A percentile compares a stretch with the other conserved stretches of the same genome.
phyloP scores from a whole-genome alignment of 2,329 filamentous ascomycete species.

The Dryadomyces quercus-mongolicae region DNA sequence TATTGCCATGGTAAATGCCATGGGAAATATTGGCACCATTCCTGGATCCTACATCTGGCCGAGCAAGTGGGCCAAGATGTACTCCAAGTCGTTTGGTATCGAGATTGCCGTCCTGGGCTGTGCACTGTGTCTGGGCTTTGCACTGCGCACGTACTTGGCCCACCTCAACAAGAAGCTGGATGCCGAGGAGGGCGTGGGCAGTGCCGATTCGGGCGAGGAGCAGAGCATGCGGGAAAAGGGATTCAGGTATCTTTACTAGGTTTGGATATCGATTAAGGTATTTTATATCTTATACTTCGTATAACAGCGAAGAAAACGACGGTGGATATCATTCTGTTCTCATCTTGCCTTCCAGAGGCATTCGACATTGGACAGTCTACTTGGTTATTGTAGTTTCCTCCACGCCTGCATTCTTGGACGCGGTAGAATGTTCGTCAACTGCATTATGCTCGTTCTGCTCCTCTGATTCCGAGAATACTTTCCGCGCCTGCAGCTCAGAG shows the following conservation, averaged over 20 bases:
- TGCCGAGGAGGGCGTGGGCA: not conserved
- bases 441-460: not conserved
- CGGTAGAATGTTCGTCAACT: no score
- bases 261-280: no score
- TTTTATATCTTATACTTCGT: no score
- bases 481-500: not conserved
- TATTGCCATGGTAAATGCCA: slow-evolving; percentile 48
- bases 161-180: not conserved
- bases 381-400: not conserved
- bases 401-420: not conserved
- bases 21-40: slow-evolving; percentile 41
- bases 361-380: no score
- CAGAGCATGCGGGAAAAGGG: not conserved
- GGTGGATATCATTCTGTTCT: no score
- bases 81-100: not conserved
- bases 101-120: not conserved
- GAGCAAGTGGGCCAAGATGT: slow-evolving; percentile 12
- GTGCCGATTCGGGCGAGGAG: not conserved
- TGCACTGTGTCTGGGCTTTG: not conserved
- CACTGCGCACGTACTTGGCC: not conserved
- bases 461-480: not conserved
- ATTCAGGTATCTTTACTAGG: not conserved
- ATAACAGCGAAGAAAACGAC: no score
- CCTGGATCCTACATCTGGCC: slow-evolving; percentile 9
- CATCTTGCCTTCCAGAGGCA: no score